Base-by-base conservation (phyloP, 2,329 filamentous ascomycete species). In the Cercospora sp. region DNA sequence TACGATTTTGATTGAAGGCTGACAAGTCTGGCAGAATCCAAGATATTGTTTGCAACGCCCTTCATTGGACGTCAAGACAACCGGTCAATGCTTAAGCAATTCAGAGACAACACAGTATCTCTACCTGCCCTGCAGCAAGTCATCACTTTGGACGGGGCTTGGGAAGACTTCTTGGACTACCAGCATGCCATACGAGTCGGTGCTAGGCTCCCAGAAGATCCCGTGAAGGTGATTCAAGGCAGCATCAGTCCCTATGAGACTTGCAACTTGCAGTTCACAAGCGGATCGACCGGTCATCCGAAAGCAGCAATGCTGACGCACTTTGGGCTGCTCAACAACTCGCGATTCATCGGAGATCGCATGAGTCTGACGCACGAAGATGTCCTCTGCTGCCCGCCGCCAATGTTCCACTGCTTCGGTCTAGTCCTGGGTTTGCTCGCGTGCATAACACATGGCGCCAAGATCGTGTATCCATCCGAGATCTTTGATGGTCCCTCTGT, bases 351-450 rank as follows among this genome's bases (percentile, higher is more conserved):
- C 33, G 91, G 90, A 64, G 90, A 92, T 78, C 86, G 90, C 53
- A 91, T 93, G 89, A 84, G 86, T 5, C 83, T 94, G 16, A 88
- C 87, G 0, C 80, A 86, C 2, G 81, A 83, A 57, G 91, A 94
- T 75, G 82, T 89, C 7, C 83, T 95, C 10, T 94, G 91, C 82
- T 95, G 92, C 77, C 91, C 91, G 3, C 91, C 92, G 0, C 92
- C 92, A 0, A 84, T 95, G 3, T 95, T 95, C 83, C 92, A 95
- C 81, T 94, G 91, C 81, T 94, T 94, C 76, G 91, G 91, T 1
- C 86, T 94, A 7, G 91, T 94, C 0, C 86, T 93, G 3, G 91
- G 91, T 8, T 83, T 94, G 55, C 85, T 94, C 65, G 89, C 90
- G 1, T 84, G 87, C 53, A 80, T 93, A 63, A 93, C 90, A 0